phyloP scores from a whole-genome alignment of 2,329 filamentous ascomycete genomes.

The Neodidymelliopsis sp. region DNA sequence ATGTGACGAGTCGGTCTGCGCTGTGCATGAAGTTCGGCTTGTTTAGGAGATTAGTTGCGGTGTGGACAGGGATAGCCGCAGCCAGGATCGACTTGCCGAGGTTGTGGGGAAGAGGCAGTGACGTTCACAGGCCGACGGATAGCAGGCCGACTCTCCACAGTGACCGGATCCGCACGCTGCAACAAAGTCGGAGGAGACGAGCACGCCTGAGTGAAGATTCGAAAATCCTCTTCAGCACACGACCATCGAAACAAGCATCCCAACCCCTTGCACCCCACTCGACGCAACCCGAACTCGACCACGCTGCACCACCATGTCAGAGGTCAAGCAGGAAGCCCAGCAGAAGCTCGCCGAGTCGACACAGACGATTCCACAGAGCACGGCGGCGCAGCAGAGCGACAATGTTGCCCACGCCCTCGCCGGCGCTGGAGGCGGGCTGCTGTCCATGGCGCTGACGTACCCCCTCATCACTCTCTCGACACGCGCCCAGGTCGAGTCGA shows the following conservation, averaged over 20 bases:
- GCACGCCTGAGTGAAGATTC: conserved; percentile 5
- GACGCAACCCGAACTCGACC: background rate
- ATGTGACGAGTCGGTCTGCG: conserved; percentile 7
- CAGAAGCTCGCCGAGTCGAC: conserved; percentile 47
- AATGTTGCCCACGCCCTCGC: conserved; percentile 96
- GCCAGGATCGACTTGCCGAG: conserved; percentile 39
- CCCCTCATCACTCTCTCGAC: conserved; percentile 97
- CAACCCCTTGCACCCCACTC: background rate
- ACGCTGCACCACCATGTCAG: conserved; percentile 34
- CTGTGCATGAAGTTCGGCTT: conserved; percentile 20
- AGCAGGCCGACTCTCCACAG: conserved; percentile 31
- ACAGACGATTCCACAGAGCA: conserved; percentile 58
- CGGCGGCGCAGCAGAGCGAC: conserved; percentile 83
- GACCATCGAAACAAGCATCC: background rate
- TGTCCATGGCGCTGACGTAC: conserved; percentile 95
- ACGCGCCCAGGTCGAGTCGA: conserved; percentile 96
- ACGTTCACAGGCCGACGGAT: conserved; percentile 43
- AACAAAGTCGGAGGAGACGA: conserved; percentile 14
- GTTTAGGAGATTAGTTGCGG: conserved; percentile 22
- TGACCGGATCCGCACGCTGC: conserved; percentile 28
- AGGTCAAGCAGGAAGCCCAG: conserved; percentile 40
- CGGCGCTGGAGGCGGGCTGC: conserved; percentile 88
- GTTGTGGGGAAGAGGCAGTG: conserved; percentile 35
- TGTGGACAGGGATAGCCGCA: conserved; percentile 11
- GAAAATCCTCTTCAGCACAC: background rate